Evolutionary conservation across 1,284 basidiomycete genomes (phyloP).

Genomic region (Sporisorium iseilematis-ciliati): DNA sequence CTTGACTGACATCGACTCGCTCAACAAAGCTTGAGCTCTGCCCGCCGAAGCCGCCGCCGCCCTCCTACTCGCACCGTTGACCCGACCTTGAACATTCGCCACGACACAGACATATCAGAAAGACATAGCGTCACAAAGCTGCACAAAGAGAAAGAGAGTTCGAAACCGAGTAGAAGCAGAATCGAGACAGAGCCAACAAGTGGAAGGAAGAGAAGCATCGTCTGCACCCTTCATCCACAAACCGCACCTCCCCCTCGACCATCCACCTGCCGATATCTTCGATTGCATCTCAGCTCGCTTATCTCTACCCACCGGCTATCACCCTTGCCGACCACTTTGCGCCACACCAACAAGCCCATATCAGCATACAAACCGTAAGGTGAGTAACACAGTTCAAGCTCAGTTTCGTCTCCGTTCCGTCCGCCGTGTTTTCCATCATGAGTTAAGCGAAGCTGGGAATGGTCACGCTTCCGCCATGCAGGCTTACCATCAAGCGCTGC

Average conservation of each 20-base stretch:
- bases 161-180: constrained; percentile 1
- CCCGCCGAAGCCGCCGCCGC: background rate
- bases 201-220: background rate
- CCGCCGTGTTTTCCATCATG: background rate
- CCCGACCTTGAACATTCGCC: constrained; percentile 2
- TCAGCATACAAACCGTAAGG: background rate
- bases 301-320: background rate
- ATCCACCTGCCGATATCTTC: constrained; percentile 2
- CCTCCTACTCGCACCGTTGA: constrained; percentile 4
- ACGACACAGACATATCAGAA: background rate
- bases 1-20: constrained; percentile 1
- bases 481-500: background rate
- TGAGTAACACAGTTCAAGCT: constrained; percentile 7
- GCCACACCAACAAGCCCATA: background rate
- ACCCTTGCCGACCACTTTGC: background rate
- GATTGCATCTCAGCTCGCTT: background rate
- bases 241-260: constrained; percentile 4
- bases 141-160: constrained; percentile 17
- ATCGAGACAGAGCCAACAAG: constrained; percentile 1
- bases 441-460: background rate
- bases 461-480: constrained; percentile 2
- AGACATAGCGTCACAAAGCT: background rate
- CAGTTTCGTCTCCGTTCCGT: background rate
- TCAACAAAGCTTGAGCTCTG: background rate
- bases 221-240: background rate